Percentiles rank a stretch among this genome's conserved stretches.
These are phyloP conservation scores for Meyerozyma sp. DNA, from an alignment of 1,139 yeast species.

Conservation along the genomic window DNA sequence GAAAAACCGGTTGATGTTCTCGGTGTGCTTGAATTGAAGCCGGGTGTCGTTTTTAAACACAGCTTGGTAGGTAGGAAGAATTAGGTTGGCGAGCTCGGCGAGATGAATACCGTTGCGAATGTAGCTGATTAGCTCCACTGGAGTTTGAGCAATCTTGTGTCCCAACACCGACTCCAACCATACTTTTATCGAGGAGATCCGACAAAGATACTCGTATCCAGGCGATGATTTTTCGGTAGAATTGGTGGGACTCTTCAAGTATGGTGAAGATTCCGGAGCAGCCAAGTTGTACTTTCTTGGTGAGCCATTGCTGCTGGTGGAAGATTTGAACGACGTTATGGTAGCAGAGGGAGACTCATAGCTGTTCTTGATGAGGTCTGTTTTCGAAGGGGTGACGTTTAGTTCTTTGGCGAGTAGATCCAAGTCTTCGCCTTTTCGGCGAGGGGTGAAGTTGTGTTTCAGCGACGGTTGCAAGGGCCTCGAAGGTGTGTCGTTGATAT, in stretches of 20 bases:
- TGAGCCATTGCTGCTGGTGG: conserved; percentile 17
- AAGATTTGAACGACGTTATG: conserved; percentile 34
- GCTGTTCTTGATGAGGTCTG: conserved; percentile 26
- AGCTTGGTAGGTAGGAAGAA: conserved; percentile 60
- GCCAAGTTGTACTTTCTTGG: conserved; percentile 8
- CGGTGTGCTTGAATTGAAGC: conserved; percentile 85
- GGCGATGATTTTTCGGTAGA: conserved; percentile 27
- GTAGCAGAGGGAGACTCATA: conserved; percentile 44
- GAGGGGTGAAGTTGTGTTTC: conserved; percentile 18
- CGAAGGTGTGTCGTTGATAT: conserved; percentile 6
- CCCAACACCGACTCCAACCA: conserved; percentile 43
- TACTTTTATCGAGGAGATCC: conserved; percentile 78
- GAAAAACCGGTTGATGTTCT: conserved; percentile 84
- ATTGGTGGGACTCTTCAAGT: conserved; percentile 22
- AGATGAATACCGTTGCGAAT: conserved; percentile 80
- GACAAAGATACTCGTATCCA: conserved; percentile 79
- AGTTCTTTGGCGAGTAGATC: conserved; percentile 38
- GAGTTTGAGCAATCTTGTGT: conserved; percentile 52
- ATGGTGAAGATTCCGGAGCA: conserved; percentile 10
- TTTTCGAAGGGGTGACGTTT: conserved; percentile 25
- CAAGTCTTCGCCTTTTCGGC: conserved; percentile 26
- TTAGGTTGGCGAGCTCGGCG: conserved; percentile 70
- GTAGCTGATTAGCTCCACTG: conserved; percentile 45
- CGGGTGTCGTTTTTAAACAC: conserved; percentile 42
- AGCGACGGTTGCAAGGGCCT: conserved; percentile 22